Base-by-base conservation (phyloP, 2,329 filamentous ascomycete genomes). In the Trichothecium roseum region DNA sequence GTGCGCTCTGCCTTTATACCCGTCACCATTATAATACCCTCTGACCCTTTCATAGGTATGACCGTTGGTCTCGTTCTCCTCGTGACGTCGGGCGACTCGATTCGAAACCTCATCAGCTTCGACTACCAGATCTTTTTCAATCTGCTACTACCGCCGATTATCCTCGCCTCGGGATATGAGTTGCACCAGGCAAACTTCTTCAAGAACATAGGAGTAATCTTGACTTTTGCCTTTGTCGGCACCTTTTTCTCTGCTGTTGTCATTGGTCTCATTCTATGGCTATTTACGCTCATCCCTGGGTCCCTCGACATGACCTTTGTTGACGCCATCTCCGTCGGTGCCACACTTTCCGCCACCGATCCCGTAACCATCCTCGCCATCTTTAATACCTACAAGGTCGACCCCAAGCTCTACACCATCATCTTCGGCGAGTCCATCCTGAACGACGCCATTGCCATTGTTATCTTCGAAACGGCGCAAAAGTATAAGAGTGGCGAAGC, bases 61-160 rank as follows among this genome's bases (percentile, higher is more conserved):
- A 81, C 87, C 39, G 86, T 98, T 41, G 91, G 91, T 5, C 68
- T 98, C 49, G 74, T 94, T 40, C 78, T 98, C 39, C 77, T 91
- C 52, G 66, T 95, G 43, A 84, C 78, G 30, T 80, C 82, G 35
- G 81, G 82, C 45, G 81, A 85, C 42, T 85, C 82, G 43, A 87
- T 98, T 49, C 81, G 88, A 57, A 84, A 84, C 54, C 79, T 85
- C 44, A 87, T 98, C 53, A 94, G 82, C 60, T 98, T 98, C 68
- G 84, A 96, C 65, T 95, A 95, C 57, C 88, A 96, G 55, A 94
- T 96, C 68, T 98, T 98, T 70, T 98, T 98, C 71, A 98, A 98
- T 60, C 75, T 98, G 31, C 76, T 98, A 10, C 82, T 98, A n/a
- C 91, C 91, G 27, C 91, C 91, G 38, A 98, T 98, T 55, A 98